Evolutionary conservation across 495 filamentous ascomycete genomes (phyloP), one percentile per base, ranked within the genome.

Genomic region (Annulohypoxylon moriforme): DNA sequence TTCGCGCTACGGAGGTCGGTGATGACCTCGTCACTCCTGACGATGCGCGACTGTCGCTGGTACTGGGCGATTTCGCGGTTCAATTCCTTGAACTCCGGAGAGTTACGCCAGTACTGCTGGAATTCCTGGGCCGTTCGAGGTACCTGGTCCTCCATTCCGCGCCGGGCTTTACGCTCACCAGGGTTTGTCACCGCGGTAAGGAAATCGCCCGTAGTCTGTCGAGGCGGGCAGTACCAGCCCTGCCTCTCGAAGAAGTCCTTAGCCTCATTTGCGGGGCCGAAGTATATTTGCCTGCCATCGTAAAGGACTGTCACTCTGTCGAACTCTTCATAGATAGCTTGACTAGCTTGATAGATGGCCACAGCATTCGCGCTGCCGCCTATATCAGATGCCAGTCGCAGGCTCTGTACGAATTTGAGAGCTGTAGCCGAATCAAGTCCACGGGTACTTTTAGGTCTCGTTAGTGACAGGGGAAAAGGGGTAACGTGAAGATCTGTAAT

Each of bases 101-200:
- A 58, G 13, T 58, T 58, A 29, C 55, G 55, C 55, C 55, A 58
- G 13, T 58, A 58, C 18, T 58, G 55, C 33, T 58, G 55, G 20
- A 58, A 58, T 20, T 58, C 55, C 0, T 58, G 11, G 9, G 55
- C 55, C 18, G 55, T 58, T 14, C 55, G 55, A 16, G 55, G 55
- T 1, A 58, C 55, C 5, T 40, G 55, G 34, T 27, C 33, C 34
- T 58, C 55, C 55, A 58, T 58, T 4, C 55, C 55, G 2, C 1
- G 16, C 10, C 55, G 31, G 20, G 55, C 33, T 40, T 36, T 58
- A 1, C 55, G 33, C 33, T 58, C 55, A 25, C 55, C 34, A 3
- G 55, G 55, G 11, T 58, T 58, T 5, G 55, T 58, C 36, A 58
- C 20, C 1, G 55, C 55, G 13, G 55, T 58, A 22, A 58, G 55